Conservation (phyloP, 208 protist genomes). For the Leishmania lainsoni region DNA sequence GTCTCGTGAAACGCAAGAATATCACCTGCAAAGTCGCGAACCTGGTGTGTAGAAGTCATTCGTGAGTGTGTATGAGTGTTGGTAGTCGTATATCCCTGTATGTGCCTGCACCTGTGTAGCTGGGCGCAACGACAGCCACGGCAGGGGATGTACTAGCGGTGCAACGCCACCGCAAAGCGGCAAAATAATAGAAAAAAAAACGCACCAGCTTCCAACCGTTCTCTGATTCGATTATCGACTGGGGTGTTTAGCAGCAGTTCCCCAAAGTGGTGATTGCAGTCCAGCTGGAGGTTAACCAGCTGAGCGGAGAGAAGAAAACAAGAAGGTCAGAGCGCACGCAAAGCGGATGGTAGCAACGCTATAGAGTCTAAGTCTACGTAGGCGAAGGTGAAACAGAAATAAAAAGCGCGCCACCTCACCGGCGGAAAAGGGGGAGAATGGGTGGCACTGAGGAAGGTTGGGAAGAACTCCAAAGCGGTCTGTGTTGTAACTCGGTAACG, state of each 20-base stretch:
- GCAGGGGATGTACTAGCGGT: neutral
- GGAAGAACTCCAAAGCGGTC: neutral
- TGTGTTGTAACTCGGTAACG: neutral
- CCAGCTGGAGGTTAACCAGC: neutral
- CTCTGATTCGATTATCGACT: too few relatives aligned
- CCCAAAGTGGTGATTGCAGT: neutral
- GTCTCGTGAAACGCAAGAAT: conserved; percentile 49
- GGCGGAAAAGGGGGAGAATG: neutral
- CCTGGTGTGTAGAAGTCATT: neutral
- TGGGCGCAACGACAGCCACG: neutral
- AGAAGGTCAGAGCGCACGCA: neutral
- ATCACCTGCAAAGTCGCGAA: conserved; percentile 8
- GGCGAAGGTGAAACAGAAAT: neutral
- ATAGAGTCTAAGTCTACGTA: neutral
- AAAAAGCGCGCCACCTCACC: neutral
- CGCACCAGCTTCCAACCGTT: too few relatives aligned
- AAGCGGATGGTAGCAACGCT: neutral
- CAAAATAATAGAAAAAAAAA: neutral
- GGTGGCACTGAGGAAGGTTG: neutral
- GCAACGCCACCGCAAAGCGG: neutral
- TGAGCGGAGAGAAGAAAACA: neutral
- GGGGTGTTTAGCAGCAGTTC: neutral
- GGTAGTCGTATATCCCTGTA: neutral
- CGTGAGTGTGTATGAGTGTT: neutral
- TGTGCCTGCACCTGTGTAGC: neutral